Evolutionary conservation across 2,329 filamentous ascomycete species (phyloP).

Genomic region (Aspergillus proliferans): DNA sequence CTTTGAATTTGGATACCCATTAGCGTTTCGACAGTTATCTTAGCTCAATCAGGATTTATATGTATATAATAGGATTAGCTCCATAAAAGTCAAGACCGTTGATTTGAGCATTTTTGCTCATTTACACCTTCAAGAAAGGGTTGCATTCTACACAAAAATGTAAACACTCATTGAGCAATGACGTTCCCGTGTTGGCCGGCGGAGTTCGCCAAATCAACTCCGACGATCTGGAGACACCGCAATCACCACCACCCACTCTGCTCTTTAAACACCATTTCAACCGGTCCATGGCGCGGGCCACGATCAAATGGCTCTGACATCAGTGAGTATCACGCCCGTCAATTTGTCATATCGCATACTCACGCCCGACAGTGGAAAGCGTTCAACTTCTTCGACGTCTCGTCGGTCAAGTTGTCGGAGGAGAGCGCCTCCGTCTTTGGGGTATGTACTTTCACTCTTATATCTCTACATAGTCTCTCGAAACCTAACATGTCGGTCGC

Average conservation of each 20-base stretch:
- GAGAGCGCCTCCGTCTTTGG: slow-evolving; percentile 74
- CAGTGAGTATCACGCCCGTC: slow-evolving; percentile 22
- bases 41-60: not conserved
- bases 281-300: slow-evolving; percentile 26
- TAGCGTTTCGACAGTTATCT: not conserved
- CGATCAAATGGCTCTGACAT: slow-evolving; percentile 40
- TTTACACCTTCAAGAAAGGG: not conserved
- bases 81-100: not conserved
- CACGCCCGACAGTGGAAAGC: slow-evolving; percentile 73
- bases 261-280: slow-evolving; percentile 4
- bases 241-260: slow-evolving; percentile 13
- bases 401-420: slow-evolving; percentile 71
- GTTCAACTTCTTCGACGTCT: slow-evolving; percentile 98
- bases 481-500: slow-evolving; percentile 3
- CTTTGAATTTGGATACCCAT: slow-evolving; percentile 12
- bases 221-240: slow-evolving; percentile 1
- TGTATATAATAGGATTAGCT: not conserved
- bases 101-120: too few relatives aligned
- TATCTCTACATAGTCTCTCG: not conserved
- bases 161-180: not conserved
- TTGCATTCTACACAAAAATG: not conserved
- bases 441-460: slow-evolving; percentile 46
- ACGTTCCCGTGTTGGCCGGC: slow-evolving; percentile 8
- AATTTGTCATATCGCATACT: slow-evolving; percentile 1
- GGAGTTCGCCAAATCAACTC: slow-evolving; percentile 12